A percentile compares a stretch with the other conserved stretches of the same genome.
These are phyloP conservation scores for Alternaria triticimaculans DNA, from an alignment of 2,329 filamentous ascomycete species.

Conservation along the genomic window DNA sequence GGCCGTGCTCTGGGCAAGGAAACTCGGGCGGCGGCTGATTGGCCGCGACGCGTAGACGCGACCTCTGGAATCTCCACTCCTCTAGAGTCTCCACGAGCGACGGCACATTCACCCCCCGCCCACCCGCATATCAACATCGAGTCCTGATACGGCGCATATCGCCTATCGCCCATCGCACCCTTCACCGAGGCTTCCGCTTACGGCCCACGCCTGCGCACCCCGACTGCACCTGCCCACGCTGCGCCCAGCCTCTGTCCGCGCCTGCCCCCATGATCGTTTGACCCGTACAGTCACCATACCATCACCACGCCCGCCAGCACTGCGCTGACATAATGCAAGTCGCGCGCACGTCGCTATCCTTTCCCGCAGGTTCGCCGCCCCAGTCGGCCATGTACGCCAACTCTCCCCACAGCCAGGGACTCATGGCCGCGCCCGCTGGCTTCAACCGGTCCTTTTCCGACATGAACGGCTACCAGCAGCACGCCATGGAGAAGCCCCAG, in stretches of 20 bases:
- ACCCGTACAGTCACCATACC: conserved; percentile 16
- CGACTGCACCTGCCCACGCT: not conserved
- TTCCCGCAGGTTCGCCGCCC: conserved; percentile 37
- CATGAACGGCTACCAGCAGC: conserved; percentile 42
- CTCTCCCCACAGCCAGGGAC: conserved; percentile 36
- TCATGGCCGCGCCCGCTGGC: conserved; percentile 44
- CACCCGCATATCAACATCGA: conserved; percentile 5
- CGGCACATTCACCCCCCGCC: conserved; percentile 26
- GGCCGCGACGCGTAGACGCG: conserved; percentile 32
- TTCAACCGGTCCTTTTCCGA: conserved; percentile 50
- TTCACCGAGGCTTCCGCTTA: not conserved
- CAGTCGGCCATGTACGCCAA: conserved; percentile 45
- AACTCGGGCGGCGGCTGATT: conserved; percentile 22
- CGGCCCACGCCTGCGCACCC: not conserved
- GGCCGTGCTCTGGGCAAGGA: conserved; percentile 1
- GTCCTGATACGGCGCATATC: not conserved
- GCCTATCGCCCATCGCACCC: conserved; percentile 6
- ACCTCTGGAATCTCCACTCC: conserved; percentile 19
- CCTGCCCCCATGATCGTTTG: conserved; percentile 25
- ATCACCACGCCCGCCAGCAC: conserved; percentile 17
- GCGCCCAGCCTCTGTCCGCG: not conserved
- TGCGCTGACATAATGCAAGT: conserved; percentile 43
- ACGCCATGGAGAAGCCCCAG: conserved; percentile 55
- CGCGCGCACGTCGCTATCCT: conserved; percentile 38
- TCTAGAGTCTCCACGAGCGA: conserved; percentile 17